These are phyloP conservation scores for Leishmania mexicana DNA, from an alignment of 208 protist genomes.

Conservation along the genomic window DNA sequence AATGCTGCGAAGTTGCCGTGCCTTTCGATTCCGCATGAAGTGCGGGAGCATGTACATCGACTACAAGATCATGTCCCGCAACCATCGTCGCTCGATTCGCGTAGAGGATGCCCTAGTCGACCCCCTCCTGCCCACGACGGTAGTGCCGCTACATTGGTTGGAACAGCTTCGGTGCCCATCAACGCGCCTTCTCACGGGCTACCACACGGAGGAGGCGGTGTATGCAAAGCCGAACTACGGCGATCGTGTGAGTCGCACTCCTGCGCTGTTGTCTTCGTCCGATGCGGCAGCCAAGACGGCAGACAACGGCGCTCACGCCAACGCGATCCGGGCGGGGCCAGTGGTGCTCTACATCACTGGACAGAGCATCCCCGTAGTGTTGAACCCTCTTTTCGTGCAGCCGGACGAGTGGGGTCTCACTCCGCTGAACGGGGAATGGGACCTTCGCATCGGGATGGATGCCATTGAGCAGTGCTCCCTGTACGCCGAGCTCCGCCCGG, in stretches of 20 bases:
- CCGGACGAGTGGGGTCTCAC: conserved; percentile 52
- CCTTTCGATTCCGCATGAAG: conserved; percentile 58
- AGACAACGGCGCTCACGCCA: conserved; percentile 11
- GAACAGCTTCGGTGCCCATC: conserved; percentile 81
- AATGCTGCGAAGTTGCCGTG: conserved; percentile 46
- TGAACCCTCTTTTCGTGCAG: conserved; percentile 81
- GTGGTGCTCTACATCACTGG: conserved; percentile 88
- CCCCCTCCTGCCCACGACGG: conserved; percentile 54
- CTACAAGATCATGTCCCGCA: conserved; percentile 82
- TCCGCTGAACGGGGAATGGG: conserved; percentile 41
- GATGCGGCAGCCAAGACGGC: neutral
- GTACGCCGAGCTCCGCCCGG: conserved; percentile 83
- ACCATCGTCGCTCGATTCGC: conserved; percentile 72
- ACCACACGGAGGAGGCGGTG: conserved; percentile 65
- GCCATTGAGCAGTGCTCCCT: conserved; percentile 88
- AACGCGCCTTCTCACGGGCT: conserved; percentile 70
- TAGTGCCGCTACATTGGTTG: conserved; percentile 77
- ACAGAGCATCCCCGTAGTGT: conserved; percentile 66
- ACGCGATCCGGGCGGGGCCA: conserved; percentile 77
- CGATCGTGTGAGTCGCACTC: conserved; percentile 21
- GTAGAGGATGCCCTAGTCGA: conserved; percentile 86
- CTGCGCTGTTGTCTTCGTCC: neutral
- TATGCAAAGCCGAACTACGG: conserved; percentile 45
- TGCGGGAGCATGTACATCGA: conserved; percentile 80
- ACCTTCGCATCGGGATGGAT: conserved; percentile 85